These are phyloP conservation scores for Beauveria varroae DNA, from an alignment of 2,329 filamentous ascomycete species.

Conservation along the genomic window DNA sequence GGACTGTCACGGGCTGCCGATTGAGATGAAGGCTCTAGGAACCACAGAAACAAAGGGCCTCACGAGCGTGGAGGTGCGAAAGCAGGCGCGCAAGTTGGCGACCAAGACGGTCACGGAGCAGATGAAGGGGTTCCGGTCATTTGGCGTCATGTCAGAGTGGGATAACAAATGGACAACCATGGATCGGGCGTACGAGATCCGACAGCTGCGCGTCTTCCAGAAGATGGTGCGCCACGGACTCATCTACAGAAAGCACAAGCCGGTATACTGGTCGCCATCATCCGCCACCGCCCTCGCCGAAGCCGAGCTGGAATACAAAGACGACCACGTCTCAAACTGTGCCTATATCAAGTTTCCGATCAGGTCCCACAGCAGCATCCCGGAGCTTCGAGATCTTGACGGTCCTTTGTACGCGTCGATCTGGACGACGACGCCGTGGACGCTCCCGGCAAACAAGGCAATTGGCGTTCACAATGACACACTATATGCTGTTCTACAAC, in stretches of 20 bases:
- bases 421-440: slow-evolving; percentile 99
- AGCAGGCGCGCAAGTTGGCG: slow-evolving; percentile 58
- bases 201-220: slow-evolving; percentile 68
- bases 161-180: slow-evolving; percentile 70
- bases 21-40: slow-evolving; percentile 89
- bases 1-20: slow-evolving; percentile 96
- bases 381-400: slow-evolving; percentile 30
- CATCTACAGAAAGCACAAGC: slow-evolving; percentile 72
- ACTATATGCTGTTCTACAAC: slow-evolving; percentile 61
- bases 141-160: slow-evolving; percentile 78
- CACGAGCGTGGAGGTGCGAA: slow-evolving; percentile 52
- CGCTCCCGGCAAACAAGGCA: slow-evolving; percentile 82
- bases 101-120: slow-evolving; percentile 62
- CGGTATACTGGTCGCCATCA: slow-evolving; percentile 81
- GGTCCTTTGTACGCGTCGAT: slow-evolving; percentile 69
- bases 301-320: slow-evolving; percentile 77
- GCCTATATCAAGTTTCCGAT: slow-evolving; percentile 80
- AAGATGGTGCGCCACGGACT: slow-evolving; percentile 65
- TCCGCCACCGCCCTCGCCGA: slow-evolving; percentile 74
- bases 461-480: slow-evolving; percentile 75
- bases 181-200: slow-evolving; percentile 66
- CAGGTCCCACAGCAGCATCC: slow-evolving; percentile 27
- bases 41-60: slow-evolving; percentile 34
- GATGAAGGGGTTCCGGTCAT: slow-evolving; percentile 64
- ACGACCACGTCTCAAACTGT: slow-evolving; percentile 61